A percentile compares a stretch with the other conserved stretches of the same genome.
phyloP scores from a whole-genome alignment of 208 protist species.

The Herpetomonas muscarum region DNA sequence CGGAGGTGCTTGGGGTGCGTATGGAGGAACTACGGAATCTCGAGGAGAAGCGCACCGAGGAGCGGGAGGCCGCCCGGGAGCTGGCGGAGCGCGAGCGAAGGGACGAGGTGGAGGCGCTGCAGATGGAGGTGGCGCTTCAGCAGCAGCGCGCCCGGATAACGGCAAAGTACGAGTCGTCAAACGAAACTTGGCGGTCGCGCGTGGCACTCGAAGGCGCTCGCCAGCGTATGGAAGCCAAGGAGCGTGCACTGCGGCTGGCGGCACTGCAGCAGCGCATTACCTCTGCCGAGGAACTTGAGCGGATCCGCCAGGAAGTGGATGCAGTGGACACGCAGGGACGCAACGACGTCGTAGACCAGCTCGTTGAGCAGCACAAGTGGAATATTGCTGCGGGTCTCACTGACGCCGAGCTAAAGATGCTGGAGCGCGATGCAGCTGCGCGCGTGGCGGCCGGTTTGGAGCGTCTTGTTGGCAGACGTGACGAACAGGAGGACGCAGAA shows the following conservation, averaged over 20 bases:
- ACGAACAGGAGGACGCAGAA: conserved; percentile 3
- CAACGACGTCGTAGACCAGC: conserved; percentile 35
- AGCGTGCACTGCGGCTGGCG: conserved; percentile 33
- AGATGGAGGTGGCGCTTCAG: conserved; percentile 48
- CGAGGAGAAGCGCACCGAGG: conserved; percentile 19
- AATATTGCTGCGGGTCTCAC: conserved; percentile 35
- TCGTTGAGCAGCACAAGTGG: conserved; percentile 62
- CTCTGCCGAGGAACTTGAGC: conserved; percentile 36
- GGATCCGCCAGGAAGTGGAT: conserved; percentile 31
- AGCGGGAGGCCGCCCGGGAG: conserved; percentile 16
- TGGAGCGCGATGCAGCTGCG: conserved; percentile 43
- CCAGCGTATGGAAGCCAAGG: conserved; percentile 32
- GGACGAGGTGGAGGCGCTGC: conserved; percentile 21
- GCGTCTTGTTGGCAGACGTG: conserved; percentile 11
- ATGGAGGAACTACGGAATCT: conserved; percentile 47
- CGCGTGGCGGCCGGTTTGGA: conserved; percentile 37
- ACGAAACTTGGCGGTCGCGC: conserved; percentile 34
- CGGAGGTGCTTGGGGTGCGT: conserved; percentile 32
- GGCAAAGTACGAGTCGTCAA: conserved; percentile 59
- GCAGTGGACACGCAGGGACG: conserved; percentile 27
- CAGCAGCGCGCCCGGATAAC: conserved; percentile 55
- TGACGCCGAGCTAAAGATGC: conserved; percentile 39
- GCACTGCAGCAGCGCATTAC: conserved; percentile 26
- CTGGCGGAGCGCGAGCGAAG: conserved; percentile 27
- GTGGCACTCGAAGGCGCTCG: conserved; percentile 32